Evolutionary conservation across 495 filamentous ascomycete genomes (phyloP), one percentile per base, ranked within the genome.

Genomic region (Parathielavia hyrcaniae): DNA sequence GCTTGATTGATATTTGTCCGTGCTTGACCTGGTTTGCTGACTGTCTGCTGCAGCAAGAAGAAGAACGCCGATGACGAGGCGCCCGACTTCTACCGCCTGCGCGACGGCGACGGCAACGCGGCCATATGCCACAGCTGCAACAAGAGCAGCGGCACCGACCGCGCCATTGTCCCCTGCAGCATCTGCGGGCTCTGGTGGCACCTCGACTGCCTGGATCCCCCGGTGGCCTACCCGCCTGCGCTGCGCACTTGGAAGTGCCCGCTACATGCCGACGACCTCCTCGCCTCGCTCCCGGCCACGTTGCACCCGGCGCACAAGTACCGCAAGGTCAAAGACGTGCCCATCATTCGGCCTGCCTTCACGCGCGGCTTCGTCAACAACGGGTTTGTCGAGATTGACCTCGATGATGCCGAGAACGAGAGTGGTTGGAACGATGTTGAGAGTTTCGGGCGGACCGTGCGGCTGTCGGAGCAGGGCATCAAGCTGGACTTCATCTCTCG

Each of bases 121-220:
- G 81, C 90, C 50, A 73, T 91, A 39, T 97, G 91, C 67, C 80
- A 82, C 65, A 65, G 68, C 20, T 97, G 91, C 70, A 76, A 83
- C 46, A 78, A 77, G 59, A 78, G 82, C 20, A 77, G 81, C 32
- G 63, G 78, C 14, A 77, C 78, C 52, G 73, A 73, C 62, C 71
- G 64, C 73, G 81, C 83, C 58, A 89, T 92, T 44, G 83, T 95
- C 57, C 80, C 84, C 7, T 96, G 91, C 72, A 89, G 89, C 64
- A 86, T 83, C 61, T 98, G 93, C 68, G 79, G 80, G 3, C 75
- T 87, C 22, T 79, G 80, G 36, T 98, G 90, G 83, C 93, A 98
- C 73, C 74, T 97, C 16, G 92, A 97, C 72, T 98, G 93, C 71
- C 73, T 93, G 16, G 83, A 91, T 67, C 88, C 90, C 4, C 95